Evolutionary conservation across 306 rosid genomes (phyloP).

Genomic region (Benincasa hispida): DNA sequence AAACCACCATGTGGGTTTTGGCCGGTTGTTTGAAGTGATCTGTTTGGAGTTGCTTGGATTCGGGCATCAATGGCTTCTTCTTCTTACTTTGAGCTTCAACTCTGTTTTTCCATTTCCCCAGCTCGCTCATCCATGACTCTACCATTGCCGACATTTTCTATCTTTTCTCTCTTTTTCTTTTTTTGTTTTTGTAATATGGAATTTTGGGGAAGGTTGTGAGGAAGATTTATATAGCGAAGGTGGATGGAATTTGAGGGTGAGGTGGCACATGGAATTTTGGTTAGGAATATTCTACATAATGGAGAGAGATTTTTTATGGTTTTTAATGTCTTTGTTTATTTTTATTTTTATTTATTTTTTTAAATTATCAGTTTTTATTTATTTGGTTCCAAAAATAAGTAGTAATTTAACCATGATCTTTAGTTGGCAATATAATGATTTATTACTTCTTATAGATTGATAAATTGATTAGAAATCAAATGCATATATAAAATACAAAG

Average conservation of each 20-base stretch:
- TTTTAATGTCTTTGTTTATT: too few species aligned
- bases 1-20: background rate
- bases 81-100: conserved; percentile 14
- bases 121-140: conserved; percentile 57
- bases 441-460: too few species aligned
- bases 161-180: background rate
- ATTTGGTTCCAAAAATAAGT: too few species aligned
- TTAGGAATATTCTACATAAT: conserved; percentile 18
- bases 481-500: too few species aligned
- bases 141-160: conserved; percentile 54
- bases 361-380: too few species aligned
- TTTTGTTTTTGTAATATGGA: background rate
- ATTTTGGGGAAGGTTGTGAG: background rate
- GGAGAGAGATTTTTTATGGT: background rate
- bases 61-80: conserved; percentile 11
- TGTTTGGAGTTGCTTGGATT: conserved; percentile 10
- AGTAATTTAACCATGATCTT: too few species aligned
- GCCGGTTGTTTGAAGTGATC: background rate
- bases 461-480: too few species aligned
- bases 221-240: background rate
- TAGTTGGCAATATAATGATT: too few species aligned
- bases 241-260: conserved; percentile 10
- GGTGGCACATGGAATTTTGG: conserved; percentile 29
- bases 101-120: conserved; percentile 43
- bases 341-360: too few species aligned